Base-by-base conservation (phyloP, 306 rosid genomes). In the Mimosa bimucronata region DNA sequence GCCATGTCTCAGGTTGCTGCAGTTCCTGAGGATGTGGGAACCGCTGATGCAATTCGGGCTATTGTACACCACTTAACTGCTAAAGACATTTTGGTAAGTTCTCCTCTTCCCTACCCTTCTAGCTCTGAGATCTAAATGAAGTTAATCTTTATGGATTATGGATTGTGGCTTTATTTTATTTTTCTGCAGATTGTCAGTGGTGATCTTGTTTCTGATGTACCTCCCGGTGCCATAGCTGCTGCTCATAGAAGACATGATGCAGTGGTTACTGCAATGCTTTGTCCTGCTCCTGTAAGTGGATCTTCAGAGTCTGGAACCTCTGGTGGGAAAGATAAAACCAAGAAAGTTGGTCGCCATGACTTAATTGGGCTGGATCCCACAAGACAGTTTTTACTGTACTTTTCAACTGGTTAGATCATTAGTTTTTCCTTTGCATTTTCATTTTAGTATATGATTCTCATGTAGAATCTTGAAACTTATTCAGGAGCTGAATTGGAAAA, bases 11-110 rank as follows among this genome's bases (percentile, higher is more conserved):
- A 93, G 99, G 99, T 96, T 85, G 92, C 97, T 48, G 88, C 94
- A 78, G 98, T 93, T 73, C 94, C 97, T 1, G 99, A 93, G 85
- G 99, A 96, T 86, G 93, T 93, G 76, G 99, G 99, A 81, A 96
- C 99, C 28, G 97, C 94, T 66, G 98, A 94, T 83, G 97, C 98
- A 44, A 90, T 96, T 79, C 90, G 97, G 57, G 99, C 99, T 30
- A 88, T 96, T 81, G 83, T 93, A 10, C 97, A 76, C 79, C 97
- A 87, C 83, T 83, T 96, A 81, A 88, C 94, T 53, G 97, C 97
- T 15, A 90, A 89, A 77, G 97, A 96, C 85, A 89, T 96, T 83
- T 84, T 96, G 97, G 99, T 91, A 75, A 71, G 75, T 73, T 50
- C 45, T 77, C 61, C 67, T 73, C 41, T 76, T 38, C 26, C 42